Evolutionary conservation across 2,329 filamentous ascomycete genomes (phyloP), one percentile per base, ranked within the genome.

Genomic region (Helicocarpus griseus): DNA sequence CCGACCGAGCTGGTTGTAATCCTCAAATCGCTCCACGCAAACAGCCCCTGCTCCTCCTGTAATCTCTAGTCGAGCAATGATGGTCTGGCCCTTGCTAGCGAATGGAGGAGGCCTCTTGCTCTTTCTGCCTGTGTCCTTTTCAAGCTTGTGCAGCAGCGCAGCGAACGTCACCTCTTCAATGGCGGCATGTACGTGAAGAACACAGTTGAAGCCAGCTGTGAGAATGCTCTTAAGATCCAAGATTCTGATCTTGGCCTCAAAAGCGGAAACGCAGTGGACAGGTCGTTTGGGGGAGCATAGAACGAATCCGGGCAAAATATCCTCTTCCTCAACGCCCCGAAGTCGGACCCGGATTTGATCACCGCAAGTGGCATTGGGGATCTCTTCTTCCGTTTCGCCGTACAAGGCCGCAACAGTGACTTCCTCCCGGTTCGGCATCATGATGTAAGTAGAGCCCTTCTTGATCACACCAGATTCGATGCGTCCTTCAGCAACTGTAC

Each of bases 121-220:
- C 81, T 90, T 95, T 62, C 93, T 80, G 62, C 83, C 83, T 3
- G 93, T 98, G 49, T 90, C 91, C 72, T 95, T 95, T 70, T 98
- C 90, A 43, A 97, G 76, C 73, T 91, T 95, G 75, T 98, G 93
- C 59, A 98, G 74, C 49, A 98, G 78, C 3, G 85, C 80, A 0
- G 83, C 80, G 64, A 98, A 95, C 0, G 91, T 96, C 53, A 98
- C 89, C 71, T 98, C 93, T 75, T 98, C 93, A 55, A 96, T 95
- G 21, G 93, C 93, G 4, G 91, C 89, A 72, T 98, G 93, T 21
- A 98, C 88, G 73, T 98, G 93, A 60, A 98, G 77, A 38, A 98
- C 94, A 65, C 93, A 98, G 75, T 96, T 96, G 76, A 95, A 98
- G 49, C 93, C 93, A 19, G 91, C 89, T 7, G 86, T 87, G 36